Percentiles rank a stretch among this genome's conserved stretches.
These are phyloP conservation scores for Fistulinella prunicolor DNA, from an alignment of 768 basidiomycete genomes.

Conservation along the genomic window DNA sequence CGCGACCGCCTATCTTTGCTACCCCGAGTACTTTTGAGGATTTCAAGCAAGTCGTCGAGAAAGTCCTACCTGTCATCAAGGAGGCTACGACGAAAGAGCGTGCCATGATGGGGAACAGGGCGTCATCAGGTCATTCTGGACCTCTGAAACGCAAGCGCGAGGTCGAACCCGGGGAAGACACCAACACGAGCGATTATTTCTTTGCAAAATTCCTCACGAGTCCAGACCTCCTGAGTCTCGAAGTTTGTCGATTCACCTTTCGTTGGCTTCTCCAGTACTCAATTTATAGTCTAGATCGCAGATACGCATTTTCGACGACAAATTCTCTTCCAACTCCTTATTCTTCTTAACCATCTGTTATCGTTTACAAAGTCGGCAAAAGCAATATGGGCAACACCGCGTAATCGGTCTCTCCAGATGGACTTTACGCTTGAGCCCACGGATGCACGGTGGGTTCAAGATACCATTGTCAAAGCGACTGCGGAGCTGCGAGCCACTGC, in stretches of 20 bases:
- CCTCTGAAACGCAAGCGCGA: constrained; percentile 68
- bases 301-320: constrained; percentile 93
- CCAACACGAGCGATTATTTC: constrained; percentile 68
- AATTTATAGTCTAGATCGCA: constrained; percentile 55
- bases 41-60: constrained; percentile 70
- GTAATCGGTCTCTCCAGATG: constrained; percentile 80
- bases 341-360: constrained; percentile 72
- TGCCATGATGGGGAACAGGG: constrained; percentile 79
- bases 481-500: constrained; percentile 68
- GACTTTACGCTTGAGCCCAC: constrained; percentile 70
- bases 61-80: constrained; percentile 74
- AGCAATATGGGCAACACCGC: constrained; percentile 52
- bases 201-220: constrained; percentile 93
- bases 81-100: constrained; percentile 88
- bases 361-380: constrained; percentile 72
- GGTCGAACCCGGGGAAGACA: constrained; percentile 49
- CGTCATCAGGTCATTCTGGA: constrained; percentile 35
- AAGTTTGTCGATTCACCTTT: constrained; percentile 47
- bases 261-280: constrained; percentile 1
- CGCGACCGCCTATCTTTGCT: constrained; percentile 71
- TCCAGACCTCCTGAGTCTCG: constrained; percentile 81
- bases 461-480: constrained; percentile 53
- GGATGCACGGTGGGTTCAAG: constrained; percentile 76
- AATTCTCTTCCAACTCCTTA: constrained; percentile 80
- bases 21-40: constrained; percentile 51